Percentiles rank a stretch among this genome's conserved stretches.
These are phyloP conservation scores for Silene noctiflora DNA, from an alignment of 179 eudicot genomes.

Conservation along the genomic window DNA sequence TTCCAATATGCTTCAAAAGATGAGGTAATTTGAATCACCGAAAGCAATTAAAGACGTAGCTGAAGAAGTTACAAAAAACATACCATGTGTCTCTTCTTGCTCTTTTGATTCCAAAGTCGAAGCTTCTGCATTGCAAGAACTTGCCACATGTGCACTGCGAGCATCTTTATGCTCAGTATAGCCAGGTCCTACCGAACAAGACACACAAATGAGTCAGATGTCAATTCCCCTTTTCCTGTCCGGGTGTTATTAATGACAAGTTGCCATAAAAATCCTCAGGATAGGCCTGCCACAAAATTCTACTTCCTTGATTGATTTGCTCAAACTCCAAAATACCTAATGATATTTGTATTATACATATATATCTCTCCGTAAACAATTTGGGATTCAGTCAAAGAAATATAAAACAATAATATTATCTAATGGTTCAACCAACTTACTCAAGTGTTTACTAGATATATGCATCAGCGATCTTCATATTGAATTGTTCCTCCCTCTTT, in stretches of 20 bases:
- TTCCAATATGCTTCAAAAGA: neutral
- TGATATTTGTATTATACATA: neutral
- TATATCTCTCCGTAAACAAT: neutral
- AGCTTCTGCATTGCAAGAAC: neutral
- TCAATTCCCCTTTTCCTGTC: neutral
- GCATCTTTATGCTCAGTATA: neutral
- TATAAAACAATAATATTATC: no score
- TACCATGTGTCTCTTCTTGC: conserved; percentile 7
- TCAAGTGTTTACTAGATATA: neutral
- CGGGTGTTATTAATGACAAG: neutral
- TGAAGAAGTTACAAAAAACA: neutral
- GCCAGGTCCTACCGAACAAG: conserved; percentile 3
- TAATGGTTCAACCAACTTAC: neutral
- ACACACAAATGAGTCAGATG: no score
- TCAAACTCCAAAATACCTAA: neutral
- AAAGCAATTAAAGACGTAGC: neutral
- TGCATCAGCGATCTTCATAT: neutral
- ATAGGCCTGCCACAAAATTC: neutral
- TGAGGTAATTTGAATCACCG: neutral
- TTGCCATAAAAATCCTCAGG: neutral
- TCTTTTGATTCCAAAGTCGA: conserved; percentile 5
- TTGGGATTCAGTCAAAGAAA: neutral
- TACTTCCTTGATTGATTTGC: neutral
- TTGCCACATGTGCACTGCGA: neutral
- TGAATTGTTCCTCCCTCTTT: neutral